These are phyloP conservation scores for Alnus rubra DNA, from an alignment of 306 rosid genomes.

Conservation along the genomic window DNA sequence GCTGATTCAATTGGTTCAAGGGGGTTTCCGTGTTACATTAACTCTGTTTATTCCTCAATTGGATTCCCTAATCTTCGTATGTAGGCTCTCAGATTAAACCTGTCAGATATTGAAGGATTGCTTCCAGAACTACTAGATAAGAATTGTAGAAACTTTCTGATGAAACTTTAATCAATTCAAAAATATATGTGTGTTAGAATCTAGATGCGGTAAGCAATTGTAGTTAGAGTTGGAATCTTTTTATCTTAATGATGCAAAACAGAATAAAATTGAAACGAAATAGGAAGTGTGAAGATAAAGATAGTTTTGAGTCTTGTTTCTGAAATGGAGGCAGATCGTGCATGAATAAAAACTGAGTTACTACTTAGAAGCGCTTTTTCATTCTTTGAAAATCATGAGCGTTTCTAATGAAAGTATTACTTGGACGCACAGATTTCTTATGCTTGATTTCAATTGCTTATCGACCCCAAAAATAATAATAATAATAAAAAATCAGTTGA, in stretches of 20 bases:
- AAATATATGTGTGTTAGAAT: background rate
- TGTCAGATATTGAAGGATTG: background rate
- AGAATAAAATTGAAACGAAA: background rate
- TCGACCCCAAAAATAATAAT: background rate
- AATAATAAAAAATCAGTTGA: background rate
- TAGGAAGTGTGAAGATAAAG: too few relatives aligned
- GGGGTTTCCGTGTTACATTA: background rate
- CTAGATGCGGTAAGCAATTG: background rate
- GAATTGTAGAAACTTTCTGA: background rate
- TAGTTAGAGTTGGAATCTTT: background rate
- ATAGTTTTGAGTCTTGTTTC: background rate
- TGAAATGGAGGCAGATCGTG: background rate
- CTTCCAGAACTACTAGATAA: background rate
- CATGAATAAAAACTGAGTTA: background rate
- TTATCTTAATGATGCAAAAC: background rate
- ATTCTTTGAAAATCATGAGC: background rate
- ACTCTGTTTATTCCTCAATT: background rate
- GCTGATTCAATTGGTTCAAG: background rate
- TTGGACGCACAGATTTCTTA: too few relatives aligned
- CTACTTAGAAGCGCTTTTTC: background rate
- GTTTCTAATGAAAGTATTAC: background rate
- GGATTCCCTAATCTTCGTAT: background rate
- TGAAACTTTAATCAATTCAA: background rate
- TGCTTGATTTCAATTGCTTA: too few relatives aligned
- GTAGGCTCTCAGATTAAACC: background rate